Evolutionary conservation across 495 filamentous ascomycete species (phyloP).

Genomic region (Tuber indicum): DNA sequence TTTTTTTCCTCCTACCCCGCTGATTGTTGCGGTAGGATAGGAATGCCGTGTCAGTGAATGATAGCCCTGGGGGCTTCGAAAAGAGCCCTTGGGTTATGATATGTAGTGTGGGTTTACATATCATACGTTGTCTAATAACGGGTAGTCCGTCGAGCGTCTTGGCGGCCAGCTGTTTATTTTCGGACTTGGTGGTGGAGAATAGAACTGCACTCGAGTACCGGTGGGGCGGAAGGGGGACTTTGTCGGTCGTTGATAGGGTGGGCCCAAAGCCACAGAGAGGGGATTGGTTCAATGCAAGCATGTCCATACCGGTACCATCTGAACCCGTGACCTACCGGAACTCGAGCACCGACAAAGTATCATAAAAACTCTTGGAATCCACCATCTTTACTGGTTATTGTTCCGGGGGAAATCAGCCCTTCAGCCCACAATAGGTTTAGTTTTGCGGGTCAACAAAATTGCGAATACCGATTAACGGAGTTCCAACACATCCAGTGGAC

Average conservation of each 20-base stretch:
- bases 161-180: slow-evolving; percentile 1
- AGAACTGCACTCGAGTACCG: neutral
- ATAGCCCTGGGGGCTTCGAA: neutral
- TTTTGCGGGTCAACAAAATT: neutral
- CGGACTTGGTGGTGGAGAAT: neutral
- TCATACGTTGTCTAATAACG: neutral
- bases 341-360: neutral
- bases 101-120: neutral
- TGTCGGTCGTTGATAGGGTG: neutral
- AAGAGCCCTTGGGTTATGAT: neutral
- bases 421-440: neutral
- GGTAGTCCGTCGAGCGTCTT: neutral
- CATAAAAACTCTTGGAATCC: neutral
- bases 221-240: neutral
- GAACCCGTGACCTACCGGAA: neutral
- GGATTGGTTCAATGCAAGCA: neutral
- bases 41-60: neutral
- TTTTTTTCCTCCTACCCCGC: neutral
- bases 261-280: neutral
- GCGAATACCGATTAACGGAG: neutral
- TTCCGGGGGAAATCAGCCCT: neutral
- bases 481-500: neutral
- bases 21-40: neutral
- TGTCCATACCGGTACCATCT: neutral
- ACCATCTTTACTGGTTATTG: neutral